Evolutionary conservation across 2,329 filamentous ascomycete genomes (phyloP).

Genomic region (Fusarium liriodendri): DNA sequence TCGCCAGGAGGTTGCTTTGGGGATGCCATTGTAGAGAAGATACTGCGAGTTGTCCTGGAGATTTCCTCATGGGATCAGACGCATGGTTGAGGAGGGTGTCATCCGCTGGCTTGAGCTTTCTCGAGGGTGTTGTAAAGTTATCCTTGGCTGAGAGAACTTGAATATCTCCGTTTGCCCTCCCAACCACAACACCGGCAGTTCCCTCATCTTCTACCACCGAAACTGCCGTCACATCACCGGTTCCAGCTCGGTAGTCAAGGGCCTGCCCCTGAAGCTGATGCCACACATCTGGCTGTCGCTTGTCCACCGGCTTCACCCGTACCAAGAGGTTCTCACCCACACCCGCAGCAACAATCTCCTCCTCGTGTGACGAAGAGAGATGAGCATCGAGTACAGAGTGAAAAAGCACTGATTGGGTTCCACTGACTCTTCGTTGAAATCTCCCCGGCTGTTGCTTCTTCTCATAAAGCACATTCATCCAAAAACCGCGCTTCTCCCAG

Average conservation of each 20-base stretch:
- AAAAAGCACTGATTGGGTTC: slow-evolving; percentile 53
- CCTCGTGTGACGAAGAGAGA: slow-evolving; percentile 47
- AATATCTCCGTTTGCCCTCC: slow-evolving; percentile 62
- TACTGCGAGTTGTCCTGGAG: slow-evolving; percentile 47
- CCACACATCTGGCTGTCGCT: slow-evolving; percentile 48
- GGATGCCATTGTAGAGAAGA: slow-evolving; percentile 50
- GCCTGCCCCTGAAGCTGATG: slow-evolving; percentile 51
- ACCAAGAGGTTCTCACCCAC: slow-evolving; percentile 63
- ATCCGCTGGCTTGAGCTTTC: slow-evolving; percentile 33
- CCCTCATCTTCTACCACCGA: slow-evolving; percentile 53
- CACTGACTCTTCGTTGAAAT: slow-evolving; percentile 26
- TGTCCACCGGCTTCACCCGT: slow-evolving; percentile 49
- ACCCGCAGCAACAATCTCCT: slow-evolving; percentile 63
- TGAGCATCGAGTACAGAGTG: slow-evolving; percentile 61
- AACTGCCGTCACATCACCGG: slow-evolving; percentile 62
- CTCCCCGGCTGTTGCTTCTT: slow-evolving; percentile 26
- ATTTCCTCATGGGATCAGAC: slow-evolving; percentile 38
- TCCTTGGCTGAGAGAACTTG: slow-evolving; percentile 55
- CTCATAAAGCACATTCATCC: slow-evolving; percentile 44
- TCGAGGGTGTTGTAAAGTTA: slow-evolving; percentile 43
- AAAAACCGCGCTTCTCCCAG: slow-evolving; percentile 63
- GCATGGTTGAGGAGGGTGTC: slow-evolving; percentile 5
- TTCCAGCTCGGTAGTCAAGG: slow-evolving; percentile 55
- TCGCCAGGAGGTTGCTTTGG: slow-evolving; percentile 44
- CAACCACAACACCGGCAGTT: slow-evolving; percentile 54